phyloP scores from a whole-genome alignment of 2,329 filamentous ascomycete genomes.

The Sarocladium kiliense region DNA sequence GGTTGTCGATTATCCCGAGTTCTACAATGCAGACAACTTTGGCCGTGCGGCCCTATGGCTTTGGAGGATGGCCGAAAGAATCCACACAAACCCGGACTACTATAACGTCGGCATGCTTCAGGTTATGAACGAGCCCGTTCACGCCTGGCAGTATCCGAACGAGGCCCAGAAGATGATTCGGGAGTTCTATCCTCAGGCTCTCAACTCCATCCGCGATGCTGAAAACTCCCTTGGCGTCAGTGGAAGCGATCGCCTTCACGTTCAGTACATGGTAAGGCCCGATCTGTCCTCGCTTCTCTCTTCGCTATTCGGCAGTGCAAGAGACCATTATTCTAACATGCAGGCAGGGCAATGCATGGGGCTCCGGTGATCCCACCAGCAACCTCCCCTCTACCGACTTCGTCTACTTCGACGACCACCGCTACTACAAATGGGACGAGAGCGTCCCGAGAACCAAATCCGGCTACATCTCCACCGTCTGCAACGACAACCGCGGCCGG shows the following conservation, averaged over 20 bases:
- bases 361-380: slow-evolving; percentile 32
- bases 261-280: slow-evolving; percentile 46
- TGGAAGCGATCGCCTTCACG: slow-evolving; percentile 29
- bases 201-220: slow-evolving; percentile 19
- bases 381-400: slow-evolving; percentile 17
- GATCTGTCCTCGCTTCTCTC: too few species aligned
- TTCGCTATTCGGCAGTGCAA: too few species aligned
- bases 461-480: too few species aligned
- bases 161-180: slow-evolving; percentile 17
- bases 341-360: slow-evolving; percentile 47
- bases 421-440: too few species aligned
- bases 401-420: slow-evolving; percentile 51
- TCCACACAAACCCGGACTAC: slow-evolving; percentile 43
- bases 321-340: too few species aligned
- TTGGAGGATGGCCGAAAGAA: slow-evolving; percentile 47
- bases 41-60: slow-evolving; percentile 50
- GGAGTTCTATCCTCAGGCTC: slow-evolving; percentile 18
- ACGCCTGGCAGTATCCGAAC: slow-evolving; percentile 17
- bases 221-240: slow-evolving; percentile 15
- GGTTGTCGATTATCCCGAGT: too few species aligned
- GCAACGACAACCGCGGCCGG: too few species aligned
- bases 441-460: too few species aligned
- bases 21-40: slow-evolving; percentile 53
- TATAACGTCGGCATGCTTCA: slow-evolving; percentile 54
- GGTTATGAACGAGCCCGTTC: slow-evolving; percentile 52